Conservation (phyloP, 805 yeast species). For the Starmerella roubikii region DNA sequence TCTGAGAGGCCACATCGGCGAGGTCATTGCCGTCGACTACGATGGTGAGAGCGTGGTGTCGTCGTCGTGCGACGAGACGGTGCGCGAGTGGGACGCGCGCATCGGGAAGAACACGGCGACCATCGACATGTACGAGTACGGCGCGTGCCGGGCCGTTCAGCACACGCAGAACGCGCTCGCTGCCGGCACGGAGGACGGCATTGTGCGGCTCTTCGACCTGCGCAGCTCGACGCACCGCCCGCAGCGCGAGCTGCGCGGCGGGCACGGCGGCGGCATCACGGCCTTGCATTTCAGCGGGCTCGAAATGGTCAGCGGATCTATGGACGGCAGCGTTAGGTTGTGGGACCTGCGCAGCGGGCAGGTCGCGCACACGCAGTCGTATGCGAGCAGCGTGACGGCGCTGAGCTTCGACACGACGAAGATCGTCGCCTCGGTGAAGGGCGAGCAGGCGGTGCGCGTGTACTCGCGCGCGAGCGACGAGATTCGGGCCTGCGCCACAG, state of each 20-base stretch:
- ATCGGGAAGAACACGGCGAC: constrained; percentile 59
- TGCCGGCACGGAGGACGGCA: constrained; percentile 64
- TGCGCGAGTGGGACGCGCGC: constrained; percentile 61
- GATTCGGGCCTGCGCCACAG: constrained; percentile 42
- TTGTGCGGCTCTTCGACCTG: constrained; percentile 64
- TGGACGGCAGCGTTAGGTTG: constrained; percentile 47
- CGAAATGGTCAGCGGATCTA: constrained; percentile 48
- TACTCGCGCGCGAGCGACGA: constrained; percentile 42
- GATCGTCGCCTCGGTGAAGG: constrained; percentile 38
- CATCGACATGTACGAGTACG: constrained; percentile 38
- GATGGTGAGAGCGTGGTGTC: constrained; percentile 40
- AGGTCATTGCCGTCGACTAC: constrained; percentile 48
- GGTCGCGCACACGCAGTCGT: constrained; percentile 46
- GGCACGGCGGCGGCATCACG: constrained; percentile 59
- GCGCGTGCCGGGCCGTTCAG: constrained; percentile 47
- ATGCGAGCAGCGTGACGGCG: constrained; percentile 41
- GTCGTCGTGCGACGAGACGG: constrained; percentile 58
- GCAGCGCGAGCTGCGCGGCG: constrained; percentile 29
- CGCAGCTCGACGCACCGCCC: constrained; percentile 46
- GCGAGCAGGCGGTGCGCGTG: constrained; percentile 38
- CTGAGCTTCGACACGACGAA: constrained; percentile 47
- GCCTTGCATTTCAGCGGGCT: constrained; percentile 55
- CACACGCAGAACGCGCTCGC: constrained; percentile 66
- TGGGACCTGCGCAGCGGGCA: constrained; percentile 67
- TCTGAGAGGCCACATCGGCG: constrained; percentile 54